Evolutionary conservation across 768 basidiomycete species (phyloP), one percentile per base, ranked within the genome.

Genomic region (Filobasidium wieringae): DNA sequence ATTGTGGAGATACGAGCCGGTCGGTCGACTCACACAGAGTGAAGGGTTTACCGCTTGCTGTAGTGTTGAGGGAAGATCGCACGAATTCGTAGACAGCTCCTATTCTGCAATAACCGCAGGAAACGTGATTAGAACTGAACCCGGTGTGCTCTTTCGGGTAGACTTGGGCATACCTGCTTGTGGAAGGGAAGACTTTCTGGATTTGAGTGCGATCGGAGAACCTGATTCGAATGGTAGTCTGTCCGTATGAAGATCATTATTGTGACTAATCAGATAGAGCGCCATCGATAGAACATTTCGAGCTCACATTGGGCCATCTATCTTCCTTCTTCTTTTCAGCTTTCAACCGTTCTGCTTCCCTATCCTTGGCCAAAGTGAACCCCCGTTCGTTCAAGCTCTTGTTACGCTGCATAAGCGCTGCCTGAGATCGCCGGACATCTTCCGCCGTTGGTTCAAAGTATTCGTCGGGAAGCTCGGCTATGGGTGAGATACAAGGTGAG

Each of bases 191-290:
- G 4, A 55, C 53, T 24, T 61, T 65, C 43, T 73, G 70, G 3
- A 73, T 68, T 47, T 68, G 64, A 11, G 72, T 73, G n/a, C 69
- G 66, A 60, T 73, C 70, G 4, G 68, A 67, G 56, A 73, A 73
- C 52, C 66, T 64, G 5, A 73, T 61, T 19, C 72, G 52, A 12
- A 73, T 69, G 5, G 67, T 70, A 0, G 72, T 73, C 70, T 67
- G 14, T 19, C 24, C 17, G 32, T 14, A 4, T 17, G 15, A 30
- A 4, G 50, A 51, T 30, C 50, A 53, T 47, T 34, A 53, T 34
- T 57, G 24, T 31, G 29, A 11, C 22, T 2, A 7, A 4, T 5
- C 15, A 9, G 22, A 43, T 43, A 17, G 27, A 4, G 19, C 33
- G 24, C 36, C 12, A 30, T 41, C 5, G 26, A 33, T 17, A 26